These are phyloP conservation scores for Cladosporium sp. DNA, from an alignment of 2,329 filamentous ascomycete species.

Conservation along the genomic window DNA sequence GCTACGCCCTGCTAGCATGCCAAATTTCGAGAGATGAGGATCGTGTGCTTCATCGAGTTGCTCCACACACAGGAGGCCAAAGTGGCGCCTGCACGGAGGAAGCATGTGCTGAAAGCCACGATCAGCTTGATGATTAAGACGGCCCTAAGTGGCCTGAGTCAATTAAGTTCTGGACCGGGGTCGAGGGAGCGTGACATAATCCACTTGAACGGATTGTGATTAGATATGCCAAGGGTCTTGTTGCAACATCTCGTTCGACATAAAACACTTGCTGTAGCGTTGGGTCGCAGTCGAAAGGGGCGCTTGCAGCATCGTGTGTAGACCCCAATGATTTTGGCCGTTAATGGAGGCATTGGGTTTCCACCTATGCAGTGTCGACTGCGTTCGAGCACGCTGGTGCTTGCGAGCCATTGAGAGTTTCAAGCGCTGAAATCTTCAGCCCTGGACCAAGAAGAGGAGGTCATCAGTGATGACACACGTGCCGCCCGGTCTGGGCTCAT, in stretches of 20 bases:
- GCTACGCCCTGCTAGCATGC: neutral
- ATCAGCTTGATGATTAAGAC: neutral
- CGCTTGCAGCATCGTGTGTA: neutral
- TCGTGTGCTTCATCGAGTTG: neutral
- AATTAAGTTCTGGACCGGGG: neutral
- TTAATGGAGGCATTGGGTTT: neutral
- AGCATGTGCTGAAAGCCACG: neutral
- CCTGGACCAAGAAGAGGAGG: neutral
- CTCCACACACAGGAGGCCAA: neutral
- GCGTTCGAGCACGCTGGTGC: neutral
- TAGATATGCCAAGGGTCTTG: neutral
- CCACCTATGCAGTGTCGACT: neutral
- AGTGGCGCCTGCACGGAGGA: neutral
- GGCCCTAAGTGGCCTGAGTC: neutral
- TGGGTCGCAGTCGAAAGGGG: neutral
- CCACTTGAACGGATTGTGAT: neutral
- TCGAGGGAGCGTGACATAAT: neutral
- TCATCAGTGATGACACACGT: neutral
- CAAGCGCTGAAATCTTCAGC: neutral
- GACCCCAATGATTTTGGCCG: neutral
- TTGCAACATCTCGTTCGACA: neutral
- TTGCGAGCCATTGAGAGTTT: neutral
- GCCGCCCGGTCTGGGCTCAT: conserved; percentile 1
- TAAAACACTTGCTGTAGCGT: neutral
- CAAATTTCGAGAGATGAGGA: neutral